Evolutionary conservation across 768 basidiomycete species (phyloP).

Genomic region (Xerocomellus intermedius): DNA sequence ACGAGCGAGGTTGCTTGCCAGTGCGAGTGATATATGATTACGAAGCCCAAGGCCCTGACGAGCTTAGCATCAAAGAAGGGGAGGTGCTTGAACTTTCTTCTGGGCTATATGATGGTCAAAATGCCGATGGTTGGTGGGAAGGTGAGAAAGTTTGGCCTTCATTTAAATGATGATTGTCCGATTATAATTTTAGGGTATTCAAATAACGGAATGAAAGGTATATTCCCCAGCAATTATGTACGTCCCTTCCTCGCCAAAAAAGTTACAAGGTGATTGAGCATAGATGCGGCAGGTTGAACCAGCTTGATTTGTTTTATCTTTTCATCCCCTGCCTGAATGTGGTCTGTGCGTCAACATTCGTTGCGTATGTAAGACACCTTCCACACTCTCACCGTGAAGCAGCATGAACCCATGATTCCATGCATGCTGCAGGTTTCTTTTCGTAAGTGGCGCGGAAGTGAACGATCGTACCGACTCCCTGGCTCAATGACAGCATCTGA

Average conservation of each 20-base stretch:
- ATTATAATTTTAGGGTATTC: constrained; percentile 52
- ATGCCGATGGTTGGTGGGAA: constrained; percentile 86
- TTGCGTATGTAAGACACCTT: constrained; percentile 25
- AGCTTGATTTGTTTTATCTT: constrained; percentile 32
- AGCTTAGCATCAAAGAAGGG: constrained; percentile 61
- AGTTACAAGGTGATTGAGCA: constrained; percentile 22
- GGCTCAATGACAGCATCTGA: constrained; percentile 17
- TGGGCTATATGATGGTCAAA: constrained; percentile 57
- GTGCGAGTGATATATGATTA: constrained; percentile 86
- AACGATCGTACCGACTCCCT: constrained; percentile 18
- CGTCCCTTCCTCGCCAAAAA: constrained; percentile 32
- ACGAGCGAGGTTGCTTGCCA: constrained; percentile 27
- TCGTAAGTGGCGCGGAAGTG: constrained; percentile 35
- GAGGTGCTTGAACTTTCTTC: constrained; percentile 62
- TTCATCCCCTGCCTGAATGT: neutral
- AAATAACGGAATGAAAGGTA: constrained; percentile 61
- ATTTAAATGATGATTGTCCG: constrained; percentile 23
- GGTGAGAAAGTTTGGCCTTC: constrained; percentile 42
- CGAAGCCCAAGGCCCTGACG: constrained; percentile 67
- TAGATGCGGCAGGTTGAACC: constrained; percentile 46
- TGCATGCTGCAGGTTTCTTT: constrained; percentile 20
- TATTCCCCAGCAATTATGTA: constrained; percentile 90
- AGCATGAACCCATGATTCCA: constrained; percentile 12
- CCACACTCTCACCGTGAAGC: constrained; percentile 18
- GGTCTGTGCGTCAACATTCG: constrained; percentile 18